A percentile compares a stretch with the other conserved stretches of the same genome.
phyloP scores from a whole-genome alignment of 805 yeast species.

The Nakazawaea siamensis region DNA sequence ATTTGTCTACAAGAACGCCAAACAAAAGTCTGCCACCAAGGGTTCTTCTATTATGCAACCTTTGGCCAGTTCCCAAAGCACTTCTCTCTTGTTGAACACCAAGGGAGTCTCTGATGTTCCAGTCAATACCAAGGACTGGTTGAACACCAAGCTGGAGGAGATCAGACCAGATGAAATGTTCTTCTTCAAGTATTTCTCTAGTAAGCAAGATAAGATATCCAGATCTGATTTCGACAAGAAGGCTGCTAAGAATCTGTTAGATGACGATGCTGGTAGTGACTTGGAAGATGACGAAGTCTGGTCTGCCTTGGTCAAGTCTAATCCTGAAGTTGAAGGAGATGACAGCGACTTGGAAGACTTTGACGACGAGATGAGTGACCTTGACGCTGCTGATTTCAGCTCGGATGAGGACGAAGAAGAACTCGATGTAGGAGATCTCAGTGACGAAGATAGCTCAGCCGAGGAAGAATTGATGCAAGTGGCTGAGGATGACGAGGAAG shows the following conservation, averaged over 20 bases:
- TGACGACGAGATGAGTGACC: constrained; percentile 30
- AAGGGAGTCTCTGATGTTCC: constrained; percentile 36
- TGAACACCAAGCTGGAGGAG: constrained; percentile 48
- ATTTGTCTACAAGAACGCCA: constrained; percentile 90
- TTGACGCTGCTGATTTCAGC: constrained; percentile 21
- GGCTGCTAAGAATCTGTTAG: constrained; percentile 31
- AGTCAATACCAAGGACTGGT: constrained; percentile 83
- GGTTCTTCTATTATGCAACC: constrained; percentile 98
- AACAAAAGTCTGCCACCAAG: constrained; percentile 58
- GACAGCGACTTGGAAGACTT: constrained; percentile 27
- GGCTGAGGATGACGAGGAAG: constrained; percentile 29
- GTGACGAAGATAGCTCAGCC: constrained; percentile 13
- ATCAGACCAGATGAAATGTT: constrained; percentile 84
- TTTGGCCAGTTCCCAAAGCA: constrained; percentile 76
- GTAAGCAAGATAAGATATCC: constrained; percentile 39
- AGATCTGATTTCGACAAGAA: constrained; percentile 34
- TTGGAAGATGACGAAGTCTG: constrained; percentile 49
- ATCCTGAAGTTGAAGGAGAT: constrained; percentile 49
- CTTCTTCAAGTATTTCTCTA: constrained; percentile 76
- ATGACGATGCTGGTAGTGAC: constrained; percentile 32
- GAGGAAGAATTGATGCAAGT: constrained; percentile 26
- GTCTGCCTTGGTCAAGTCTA: constrained; percentile 50
- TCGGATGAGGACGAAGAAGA: constrained; percentile 19
- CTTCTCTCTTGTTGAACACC: constrained; percentile 53
- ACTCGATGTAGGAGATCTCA: constrained; percentile 18